Evolutionary conservation across 495 filamentous ascomycete genomes (phyloP).

Genomic region (Pyrenopolyporus hunteri): DNA sequence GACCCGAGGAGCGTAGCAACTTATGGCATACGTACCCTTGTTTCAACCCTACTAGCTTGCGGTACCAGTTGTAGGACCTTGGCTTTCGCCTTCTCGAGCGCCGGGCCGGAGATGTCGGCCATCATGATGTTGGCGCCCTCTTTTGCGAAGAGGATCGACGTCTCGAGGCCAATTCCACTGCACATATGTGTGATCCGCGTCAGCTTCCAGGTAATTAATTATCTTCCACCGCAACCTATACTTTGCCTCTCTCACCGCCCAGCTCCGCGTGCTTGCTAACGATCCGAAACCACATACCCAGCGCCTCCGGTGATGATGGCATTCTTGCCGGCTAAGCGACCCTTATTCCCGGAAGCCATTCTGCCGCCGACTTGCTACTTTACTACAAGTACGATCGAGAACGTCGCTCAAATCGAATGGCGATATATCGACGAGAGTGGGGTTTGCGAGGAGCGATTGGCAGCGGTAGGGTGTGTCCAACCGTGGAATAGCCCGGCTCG

Average conservation of each 20-base stretch:
- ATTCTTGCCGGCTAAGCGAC: slow-evolving; percentile 87
- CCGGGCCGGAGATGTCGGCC: slow-evolving; percentile 78
- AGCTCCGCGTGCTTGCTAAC: no score
- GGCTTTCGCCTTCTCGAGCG: slow-evolving; percentile 69
- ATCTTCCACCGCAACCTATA: neutral
- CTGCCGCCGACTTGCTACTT: neutral
- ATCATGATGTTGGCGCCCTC: slow-evolving; percentile 90
- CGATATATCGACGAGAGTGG: no score
- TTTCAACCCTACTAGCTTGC: slow-evolving; percentile 64
- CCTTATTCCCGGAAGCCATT: slow-evolving; percentile 47
- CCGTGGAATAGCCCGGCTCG: no score
- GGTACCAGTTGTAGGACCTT: slow-evolving; percentile 78
- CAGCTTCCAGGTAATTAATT: neutral
- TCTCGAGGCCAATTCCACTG: slow-evolving; percentile 96
- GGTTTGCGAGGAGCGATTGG: no score
- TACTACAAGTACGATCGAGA: no score
- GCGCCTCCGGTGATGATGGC: slow-evolving; percentile 92
- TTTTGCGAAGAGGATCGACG: slow-evolving; percentile 85
- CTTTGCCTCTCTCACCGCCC: no score
- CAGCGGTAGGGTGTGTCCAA: no score
- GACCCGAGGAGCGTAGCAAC: neutral
- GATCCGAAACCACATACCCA: slow-evolving; percentile 70
- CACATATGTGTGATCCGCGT: slow-evolving; percentile 9
- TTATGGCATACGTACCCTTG: slow-evolving; percentile 45
- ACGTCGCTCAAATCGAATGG: no score